Percentiles rank a stretch among this genome's conserved stretches.
phyloP scores from a whole-genome alignment of 306 rosid genomes.

The Cucumis cinereus region DNA sequence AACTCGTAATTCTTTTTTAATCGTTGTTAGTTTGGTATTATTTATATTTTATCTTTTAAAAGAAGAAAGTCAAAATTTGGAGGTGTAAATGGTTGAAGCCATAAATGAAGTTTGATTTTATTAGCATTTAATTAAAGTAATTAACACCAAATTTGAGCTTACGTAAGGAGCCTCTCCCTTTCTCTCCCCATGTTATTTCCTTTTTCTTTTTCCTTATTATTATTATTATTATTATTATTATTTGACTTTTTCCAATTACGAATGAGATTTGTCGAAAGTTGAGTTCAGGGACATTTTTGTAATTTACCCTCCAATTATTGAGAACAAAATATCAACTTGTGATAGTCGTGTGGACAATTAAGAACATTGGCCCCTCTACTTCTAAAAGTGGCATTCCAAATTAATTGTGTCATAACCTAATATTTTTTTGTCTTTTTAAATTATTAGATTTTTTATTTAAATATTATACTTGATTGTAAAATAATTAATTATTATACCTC shows the following conservation, averaged over 20 bases:
- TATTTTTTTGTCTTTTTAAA: background rate
- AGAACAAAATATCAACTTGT: background rate
- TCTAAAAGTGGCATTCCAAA: no score
- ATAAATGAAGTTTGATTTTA: background rate
- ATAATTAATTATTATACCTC: no score
- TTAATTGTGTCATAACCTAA: background rate
- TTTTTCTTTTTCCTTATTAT: no score
- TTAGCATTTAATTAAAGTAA: background rate
- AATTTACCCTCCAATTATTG: background rate
- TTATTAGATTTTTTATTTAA: background rate
- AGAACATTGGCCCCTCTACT: background rate
- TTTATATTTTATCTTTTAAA: background rate
- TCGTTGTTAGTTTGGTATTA: background rate
- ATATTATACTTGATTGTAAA: no score
- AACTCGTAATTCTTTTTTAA: no score
- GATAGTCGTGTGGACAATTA: background rate
- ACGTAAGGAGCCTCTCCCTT: no score
- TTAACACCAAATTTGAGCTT: background rate
- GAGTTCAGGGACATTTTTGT: background rate
- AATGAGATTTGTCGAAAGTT: background rate
- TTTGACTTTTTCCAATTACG: background rate
- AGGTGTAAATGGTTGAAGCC: conserved; percentile 2
- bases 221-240: background rate
- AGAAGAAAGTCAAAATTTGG: background rate
- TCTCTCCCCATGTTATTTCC: background rate